Conservation (phyloP, 208 protist species). For the Leishmania lainsoni region DNA sequence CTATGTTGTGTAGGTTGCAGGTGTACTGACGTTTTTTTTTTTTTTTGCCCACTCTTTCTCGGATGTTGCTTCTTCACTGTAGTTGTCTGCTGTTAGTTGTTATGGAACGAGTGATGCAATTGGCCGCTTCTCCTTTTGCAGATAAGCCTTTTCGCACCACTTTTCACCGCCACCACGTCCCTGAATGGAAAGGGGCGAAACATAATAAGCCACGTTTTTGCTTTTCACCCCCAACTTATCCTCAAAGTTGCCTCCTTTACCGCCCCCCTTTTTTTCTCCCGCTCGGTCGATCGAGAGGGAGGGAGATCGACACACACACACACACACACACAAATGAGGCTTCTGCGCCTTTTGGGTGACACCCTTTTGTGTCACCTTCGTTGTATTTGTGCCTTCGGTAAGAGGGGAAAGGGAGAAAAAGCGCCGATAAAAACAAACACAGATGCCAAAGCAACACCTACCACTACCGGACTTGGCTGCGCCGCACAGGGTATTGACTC, state of each 20-base stretch:
- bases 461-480: background rate
- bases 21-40: background rate
- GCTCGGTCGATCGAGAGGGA: background rate
- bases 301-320: too few relatives aligned
- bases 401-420: background rate
- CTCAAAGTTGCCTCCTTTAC: background rate
- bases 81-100: background rate
- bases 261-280: background rate
- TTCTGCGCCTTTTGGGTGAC: background rate
- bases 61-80: background rate
- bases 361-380: background rate
- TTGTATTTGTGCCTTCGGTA: background rate
- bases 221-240: too few relatives aligned
- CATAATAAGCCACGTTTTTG: too few relatives aligned
- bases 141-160: background rate
- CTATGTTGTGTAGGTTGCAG: background rate
- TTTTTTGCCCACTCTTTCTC: background rate
- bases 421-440: background rate
- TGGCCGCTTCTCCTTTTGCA: background rate
- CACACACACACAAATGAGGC: background rate
- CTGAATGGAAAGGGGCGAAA: background rate
- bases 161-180: background rate
- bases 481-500: background rate
- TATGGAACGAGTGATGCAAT: background rate
- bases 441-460: background rate